Evolutionary conservation across 768 basidiomycete genomes (phyloP).

Genomic region (Lentinula guzmanii): DNA sequence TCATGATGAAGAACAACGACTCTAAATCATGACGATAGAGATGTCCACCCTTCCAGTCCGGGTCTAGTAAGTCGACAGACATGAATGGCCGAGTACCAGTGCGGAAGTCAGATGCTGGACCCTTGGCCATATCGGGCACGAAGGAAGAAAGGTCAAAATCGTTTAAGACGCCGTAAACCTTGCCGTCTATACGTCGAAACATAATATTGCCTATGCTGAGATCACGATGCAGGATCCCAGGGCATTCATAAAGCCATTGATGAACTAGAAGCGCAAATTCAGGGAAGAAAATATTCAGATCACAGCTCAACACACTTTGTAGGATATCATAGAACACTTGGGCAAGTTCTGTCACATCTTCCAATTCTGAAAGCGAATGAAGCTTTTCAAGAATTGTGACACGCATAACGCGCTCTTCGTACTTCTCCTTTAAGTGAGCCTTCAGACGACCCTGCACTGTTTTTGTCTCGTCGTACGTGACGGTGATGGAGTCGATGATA

Average conservation of each 20-base stretch:
- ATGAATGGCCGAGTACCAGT: background rate
- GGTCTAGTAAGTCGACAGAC: background rate
- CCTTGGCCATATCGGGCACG: background rate
- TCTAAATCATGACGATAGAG: background rate
- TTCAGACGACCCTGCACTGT: background rate
- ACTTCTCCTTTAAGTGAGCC: background rate
- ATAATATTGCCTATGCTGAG: background rate
- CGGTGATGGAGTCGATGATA: background rate
- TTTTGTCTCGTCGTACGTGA: background rate
- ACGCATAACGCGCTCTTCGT: slow-evolving; percentile 2
- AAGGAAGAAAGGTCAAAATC: background rate
- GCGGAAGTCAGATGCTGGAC: background rate
- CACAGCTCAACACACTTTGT: background rate
- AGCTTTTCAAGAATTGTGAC: background rate
- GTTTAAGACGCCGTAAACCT: background rate
- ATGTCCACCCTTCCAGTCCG: background rate
- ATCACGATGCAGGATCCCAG: background rate
- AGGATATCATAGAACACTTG: background rate
- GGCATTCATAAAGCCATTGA: background rate
- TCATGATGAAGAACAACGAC: background rate
- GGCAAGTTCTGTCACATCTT: background rate
- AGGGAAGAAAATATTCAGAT: background rate
- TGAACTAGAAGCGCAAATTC: background rate
- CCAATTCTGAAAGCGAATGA: background rate
- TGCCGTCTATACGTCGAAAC: background rate